Evolutionary conservation across 1,139 yeast species (phyloP).

Genomic region (Pichia sp.): DNA sequence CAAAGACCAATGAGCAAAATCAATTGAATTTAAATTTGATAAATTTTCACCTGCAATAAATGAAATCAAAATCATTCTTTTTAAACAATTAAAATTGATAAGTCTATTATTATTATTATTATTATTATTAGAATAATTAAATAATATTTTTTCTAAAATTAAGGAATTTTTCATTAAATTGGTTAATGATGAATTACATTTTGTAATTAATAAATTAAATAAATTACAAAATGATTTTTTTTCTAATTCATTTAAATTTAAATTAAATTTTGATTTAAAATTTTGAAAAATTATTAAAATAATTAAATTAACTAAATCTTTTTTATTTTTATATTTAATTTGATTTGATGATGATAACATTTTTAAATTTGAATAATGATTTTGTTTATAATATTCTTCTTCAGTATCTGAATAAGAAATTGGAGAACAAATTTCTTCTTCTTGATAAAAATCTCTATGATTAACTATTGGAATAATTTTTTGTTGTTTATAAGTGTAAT

Average conservation of each 20-base stretch:
- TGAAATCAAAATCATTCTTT: slow-evolving; percentile 9
- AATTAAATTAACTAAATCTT: slow-evolving; percentile 5
- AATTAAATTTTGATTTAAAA: slow-evolving; percentile 1
- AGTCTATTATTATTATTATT: background rate
- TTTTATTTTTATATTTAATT: slow-evolving; percentile 1
- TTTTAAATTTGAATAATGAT: too few relatives aligned
- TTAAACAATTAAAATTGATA: background rate
- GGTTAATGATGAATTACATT: slow-evolving; percentile 8
- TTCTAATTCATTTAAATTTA: background rate
- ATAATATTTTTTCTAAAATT: slow-evolving; percentile 12
- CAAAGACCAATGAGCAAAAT: slow-evolving; percentile 6
- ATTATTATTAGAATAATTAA: background rate
- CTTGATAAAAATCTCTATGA: too few relatives aligned
- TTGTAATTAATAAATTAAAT: slow-evolving; percentile 5
- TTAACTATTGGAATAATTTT: too few relatives aligned
- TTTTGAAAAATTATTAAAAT: slow-evolving; percentile 2
- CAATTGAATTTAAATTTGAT: slow-evolving; percentile 1
- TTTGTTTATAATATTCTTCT: too few relatives aligned
- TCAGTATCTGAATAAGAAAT: too few relatives aligned
- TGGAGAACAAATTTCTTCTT: too few relatives aligned
- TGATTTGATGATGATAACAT: background rate
- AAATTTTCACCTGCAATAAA: slow-evolving; percentile 10
- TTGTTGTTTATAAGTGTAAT: too few relatives aligned
- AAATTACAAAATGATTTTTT: slow-evolving; percentile 1
- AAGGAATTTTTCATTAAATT: slow-evolving; percentile 9